phyloP scores from a whole-genome alignment of 2,329 filamentous ascomycete genomes.

The Teratosphaeria destructans region DNA sequence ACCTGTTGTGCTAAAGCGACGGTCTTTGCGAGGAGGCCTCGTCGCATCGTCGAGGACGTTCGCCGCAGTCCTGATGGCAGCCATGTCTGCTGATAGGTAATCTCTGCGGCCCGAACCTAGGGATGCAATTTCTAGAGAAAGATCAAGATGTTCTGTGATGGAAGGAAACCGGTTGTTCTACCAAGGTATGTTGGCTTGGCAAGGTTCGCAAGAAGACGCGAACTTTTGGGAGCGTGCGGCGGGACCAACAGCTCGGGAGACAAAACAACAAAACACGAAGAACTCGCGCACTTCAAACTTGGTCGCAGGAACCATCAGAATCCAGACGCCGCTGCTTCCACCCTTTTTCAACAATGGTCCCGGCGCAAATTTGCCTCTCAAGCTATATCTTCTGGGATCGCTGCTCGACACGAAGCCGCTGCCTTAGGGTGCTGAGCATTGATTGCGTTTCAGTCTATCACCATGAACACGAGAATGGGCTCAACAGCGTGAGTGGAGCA shows the following conservation, averaged over 20 bases:
- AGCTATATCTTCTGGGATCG: too few species aligned
- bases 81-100: conserved; percentile 1
- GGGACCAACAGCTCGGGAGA: neutral
- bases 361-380: too few species aligned
- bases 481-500: neutral
- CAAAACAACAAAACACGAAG: neutral
- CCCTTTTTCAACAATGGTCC: neutral
- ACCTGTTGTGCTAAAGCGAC: neutral
- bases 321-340: neutral
- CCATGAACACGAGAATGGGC: neutral
- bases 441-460: neutral
- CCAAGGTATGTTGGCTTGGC: neutral
- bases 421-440: neutral
- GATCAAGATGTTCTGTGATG: neutral
- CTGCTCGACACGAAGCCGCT: too few species aligned
- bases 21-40: neutral
- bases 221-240: neutral
- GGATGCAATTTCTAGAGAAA: neutral
- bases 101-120: neutral
- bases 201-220: neutral
- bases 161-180: neutral
- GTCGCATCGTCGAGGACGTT: neutral
- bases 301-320: neutral
- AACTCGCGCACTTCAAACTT: neutral
- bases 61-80: neutral